Base-by-base conservation (phyloP, 2,329 filamentous ascomycete genomes). In the Aureobasidium sp. region DNA sequence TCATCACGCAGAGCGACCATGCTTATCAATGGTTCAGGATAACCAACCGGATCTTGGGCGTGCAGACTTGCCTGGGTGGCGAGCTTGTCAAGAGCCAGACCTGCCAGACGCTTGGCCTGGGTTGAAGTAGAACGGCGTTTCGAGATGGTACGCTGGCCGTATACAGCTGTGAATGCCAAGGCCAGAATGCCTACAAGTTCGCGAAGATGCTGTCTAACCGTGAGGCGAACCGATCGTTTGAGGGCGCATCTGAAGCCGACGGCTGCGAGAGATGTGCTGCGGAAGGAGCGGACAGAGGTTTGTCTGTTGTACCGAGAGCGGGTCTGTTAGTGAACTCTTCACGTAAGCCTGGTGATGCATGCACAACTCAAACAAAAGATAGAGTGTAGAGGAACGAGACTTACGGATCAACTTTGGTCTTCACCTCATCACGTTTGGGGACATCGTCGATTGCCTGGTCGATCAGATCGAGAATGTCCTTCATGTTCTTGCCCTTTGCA, bases 391-490 rank as follows among this genome's bases (percentile, higher is more conserved):
- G 65, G 60, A 52, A 64, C 55, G 48, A 51, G 66, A 79, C 84
- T 84, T 82, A 87, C 85, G 79, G 79, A 71, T 84, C 79, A 48
- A 78, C 77, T 47, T 76, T 79, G 67, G 78, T 79, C 22, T 82
- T 74, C 47, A 88, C 75, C 72, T 88, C 86, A 49, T 88, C 85
- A 57, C 82, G 78, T 22, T 77, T 75, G 42, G 81, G 81, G 58
- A 92, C 84, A 68, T 92, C 89, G 20, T 86, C 87, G 62, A 92
- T 83, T 2, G 89, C 89, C 65, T 84, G 84, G 31, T 80, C 79
- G 84, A 89, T 94, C 8, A 99, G 83, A 63, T 96, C 90, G 67
- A 97, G 91, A 70, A 99, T 97, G 72, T 97, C 93, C 45, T 88
- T 82, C 70, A 91, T 87, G 66, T 83, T 89, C 84, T 97, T 93